Percentiles rank a stretch among this genome's conserved stretches.
phyloP scores from a whole-genome alignment of 83 land plant genomes.

The Isoetes engelmannii region DNA sequence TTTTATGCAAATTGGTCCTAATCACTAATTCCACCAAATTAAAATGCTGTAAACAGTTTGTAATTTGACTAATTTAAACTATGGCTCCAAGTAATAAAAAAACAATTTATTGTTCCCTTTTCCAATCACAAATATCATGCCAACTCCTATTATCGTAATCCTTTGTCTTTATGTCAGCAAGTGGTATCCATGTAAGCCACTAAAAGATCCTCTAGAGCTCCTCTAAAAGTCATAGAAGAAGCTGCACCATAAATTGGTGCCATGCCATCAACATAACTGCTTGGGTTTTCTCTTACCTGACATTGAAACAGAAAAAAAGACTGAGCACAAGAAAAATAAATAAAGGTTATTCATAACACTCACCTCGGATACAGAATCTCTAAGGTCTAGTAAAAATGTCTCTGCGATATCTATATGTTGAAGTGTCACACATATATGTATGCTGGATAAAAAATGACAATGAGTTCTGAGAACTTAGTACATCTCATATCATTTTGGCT shows the following conservation, averaged over 20 bases:
- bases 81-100: no score
- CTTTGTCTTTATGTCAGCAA: slow-evolving; percentile 24
- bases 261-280: slow-evolving; percentile 73
- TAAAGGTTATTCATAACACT: background rate
- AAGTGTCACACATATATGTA: slow-evolving; percentile 92
- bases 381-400: slow-evolving; percentile 62
- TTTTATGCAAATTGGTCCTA: no score
- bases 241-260: slow-evolving; percentile 99
- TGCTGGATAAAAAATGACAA: slow-evolving; percentile 38
- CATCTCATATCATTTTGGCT: background rate
- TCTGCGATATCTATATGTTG: slow-evolving; percentile 72
- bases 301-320: background rate
- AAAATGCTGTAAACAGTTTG: no score
- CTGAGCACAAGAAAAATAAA: background rate
- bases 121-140: no score
- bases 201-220: slow-evolving; percentile 67
- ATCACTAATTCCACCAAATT: no score
- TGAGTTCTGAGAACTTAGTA: background rate
- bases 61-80: no score
- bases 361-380: slow-evolving; percentile 60
- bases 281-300: slow-evolving; percentile 83
- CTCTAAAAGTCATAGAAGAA: slow-evolving; percentile 87
- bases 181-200: slow-evolving; percentile 80
- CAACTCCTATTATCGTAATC: no score
- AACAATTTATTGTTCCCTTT: no score